A percentile compares a stretch with the other conserved stretches of the same genome.
phyloP scores from a whole-genome alignment of 345 rosid genomes.

The Gossypioides kirkii region DNA sequence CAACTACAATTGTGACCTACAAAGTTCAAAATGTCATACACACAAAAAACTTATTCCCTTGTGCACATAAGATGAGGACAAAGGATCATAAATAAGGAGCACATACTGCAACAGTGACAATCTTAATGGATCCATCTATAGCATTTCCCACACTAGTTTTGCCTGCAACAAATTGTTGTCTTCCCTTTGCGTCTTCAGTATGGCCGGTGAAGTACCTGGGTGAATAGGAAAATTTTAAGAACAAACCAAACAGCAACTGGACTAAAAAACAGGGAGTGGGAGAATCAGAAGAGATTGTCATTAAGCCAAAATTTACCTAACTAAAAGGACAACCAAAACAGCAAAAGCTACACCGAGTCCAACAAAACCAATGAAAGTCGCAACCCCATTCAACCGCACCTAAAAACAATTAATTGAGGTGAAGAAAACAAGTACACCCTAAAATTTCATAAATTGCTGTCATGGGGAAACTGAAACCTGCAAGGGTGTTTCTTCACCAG shows the following conservation, averaged over 20 bases:
- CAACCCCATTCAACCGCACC: slow-evolving; percentile 98
- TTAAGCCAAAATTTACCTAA: slow-evolving; percentile 41
- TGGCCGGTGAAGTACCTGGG: slow-evolving; percentile 82
- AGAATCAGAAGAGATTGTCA: neutral
- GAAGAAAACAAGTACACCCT: slow-evolving; percentile 14
- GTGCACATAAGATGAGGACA: neutral
- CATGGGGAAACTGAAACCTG: slow-evolving; percentile 42
- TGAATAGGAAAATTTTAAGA: neutral
- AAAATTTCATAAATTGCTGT: neutral
- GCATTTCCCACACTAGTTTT: slow-evolving; percentile 48
- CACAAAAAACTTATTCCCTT: neutral
- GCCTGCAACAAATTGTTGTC: slow-evolving; percentile 50
- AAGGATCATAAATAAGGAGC: neutral
- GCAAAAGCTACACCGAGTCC: slow-evolving; percentile 79
- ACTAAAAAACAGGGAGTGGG: slow-evolving; percentile 10
- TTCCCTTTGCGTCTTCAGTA: slow-evolving; percentile 42
- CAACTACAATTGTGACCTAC: slow-evolving; percentile 94
- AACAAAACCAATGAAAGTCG: slow-evolving; percentile 90
- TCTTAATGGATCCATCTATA: slow-evolving; percentile 65
- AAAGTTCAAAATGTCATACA: slow-evolving; percentile 16
- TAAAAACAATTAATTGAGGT: slow-evolving; percentile 20
- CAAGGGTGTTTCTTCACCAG: slow-evolving; percentile 98
- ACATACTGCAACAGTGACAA: slow-evolving; percentile 89
- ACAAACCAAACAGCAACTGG: neutral
- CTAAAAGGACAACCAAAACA: slow-evolving; percentile 79